phyloP scores from a whole-genome alignment of 2,329 filamentous ascomycete genomes.

The Magnaporthiopsis incrustans region DNA sequence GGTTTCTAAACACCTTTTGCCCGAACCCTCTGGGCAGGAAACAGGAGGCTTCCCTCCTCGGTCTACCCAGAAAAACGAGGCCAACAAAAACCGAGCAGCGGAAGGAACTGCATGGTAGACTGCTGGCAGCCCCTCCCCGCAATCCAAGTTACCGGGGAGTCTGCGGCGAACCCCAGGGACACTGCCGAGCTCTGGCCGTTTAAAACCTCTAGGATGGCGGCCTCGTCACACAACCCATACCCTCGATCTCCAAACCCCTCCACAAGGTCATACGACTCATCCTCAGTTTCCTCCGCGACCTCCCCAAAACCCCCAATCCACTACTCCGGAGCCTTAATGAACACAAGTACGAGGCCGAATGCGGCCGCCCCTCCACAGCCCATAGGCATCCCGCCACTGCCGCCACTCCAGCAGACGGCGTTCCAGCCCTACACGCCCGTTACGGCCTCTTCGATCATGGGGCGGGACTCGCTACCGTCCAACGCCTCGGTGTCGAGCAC shows the following conservation, averaged over 20 bases:
- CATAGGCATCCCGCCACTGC: slow-evolving; percentile 44
- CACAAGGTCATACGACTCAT: slow-evolving; percentile 55
- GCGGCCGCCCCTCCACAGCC: slow-evolving; percentile 41
- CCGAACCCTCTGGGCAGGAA: slow-evolving; percentile 10
- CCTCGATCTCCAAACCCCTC: slow-evolving; percentile 55
- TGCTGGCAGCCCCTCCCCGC: slow-evolving; percentile 9
- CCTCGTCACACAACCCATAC: slow-evolving; percentile 48
- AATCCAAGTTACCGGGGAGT: slow-evolving; percentile 28
- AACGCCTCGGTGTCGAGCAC: slow-evolving; percentile 49
- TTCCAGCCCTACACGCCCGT: slow-evolving; percentile 48
- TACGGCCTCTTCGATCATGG: slow-evolving; percentile 39
- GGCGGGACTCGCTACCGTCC: slow-evolving; percentile 54
- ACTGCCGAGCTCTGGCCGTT: slow-evolving; percentile 23
- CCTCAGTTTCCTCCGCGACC: slow-evolving; percentile 53
- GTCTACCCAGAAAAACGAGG: slow-evolving; percentile 13
- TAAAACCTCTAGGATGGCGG: slow-evolving; percentile 39
- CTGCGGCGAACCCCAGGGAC: slow-evolving; percentile 24
- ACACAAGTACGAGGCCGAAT: slow-evolving; percentile 41
- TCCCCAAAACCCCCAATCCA: slow-evolving; percentile 47
- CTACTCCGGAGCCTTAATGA: slow-evolving; percentile 45
- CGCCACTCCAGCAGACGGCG: slow-evolving; percentile 33
- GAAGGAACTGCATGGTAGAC: slow-evolving; percentile 24
- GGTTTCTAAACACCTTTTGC: slow-evolving; percentile 7
- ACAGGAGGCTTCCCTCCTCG: background rate
- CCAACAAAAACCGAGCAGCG: background rate